phyloP scores from a whole-genome alignment of 805 yeast genomes.

The Zygosaccharomyces kombuchaensis region DNA sequence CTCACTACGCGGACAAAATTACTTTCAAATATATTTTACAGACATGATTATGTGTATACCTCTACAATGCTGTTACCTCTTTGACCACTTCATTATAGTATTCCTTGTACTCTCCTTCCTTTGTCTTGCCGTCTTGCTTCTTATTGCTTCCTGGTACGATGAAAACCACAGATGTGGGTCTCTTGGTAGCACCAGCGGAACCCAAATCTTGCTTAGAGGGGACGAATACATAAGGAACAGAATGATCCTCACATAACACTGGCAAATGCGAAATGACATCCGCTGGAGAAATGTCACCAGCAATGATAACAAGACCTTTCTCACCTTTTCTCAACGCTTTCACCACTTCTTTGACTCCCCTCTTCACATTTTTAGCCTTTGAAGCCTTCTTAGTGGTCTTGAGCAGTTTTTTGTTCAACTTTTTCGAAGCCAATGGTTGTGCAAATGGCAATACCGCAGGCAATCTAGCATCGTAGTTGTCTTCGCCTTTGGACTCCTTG shows the following conservation, averaged over 20 bases:
- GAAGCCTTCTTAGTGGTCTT: conserved; percentile 97
- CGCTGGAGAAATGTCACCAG: conserved; percentile 97
- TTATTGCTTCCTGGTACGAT: conserved; percentile 93
- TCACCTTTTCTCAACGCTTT: conserved; percentile 97
- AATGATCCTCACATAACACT: conserved; percentile 89
- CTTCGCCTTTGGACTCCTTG: conserved; percentile 40
- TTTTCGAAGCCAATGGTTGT: conserved; percentile 91
- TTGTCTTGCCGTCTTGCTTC: conserved; percentile 62
- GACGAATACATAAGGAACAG: conserved; percentile 87
- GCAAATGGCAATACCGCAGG: conserved; percentile 92
- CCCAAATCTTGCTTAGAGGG: conserved; percentile 99
- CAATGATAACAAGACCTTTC: conserved; percentile 92
- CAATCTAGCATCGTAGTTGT: conserved; percentile 88
- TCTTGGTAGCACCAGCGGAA: conserved; percentile 97
- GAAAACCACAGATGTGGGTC: conserved; percentile 98
- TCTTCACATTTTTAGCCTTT: conserved; percentile 94
- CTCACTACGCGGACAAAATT: not conserved
- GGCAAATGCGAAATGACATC: conserved; percentile 98
- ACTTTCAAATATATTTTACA: conserved; percentile 12
- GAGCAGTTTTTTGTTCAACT: conserved; percentile 88
- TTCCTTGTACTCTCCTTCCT: conserved; percentile 87
- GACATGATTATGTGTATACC: conserved; percentile 4
- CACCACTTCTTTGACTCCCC: conserved; percentile 99
- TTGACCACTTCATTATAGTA: conserved; percentile 88
- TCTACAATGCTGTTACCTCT: conserved; percentile 54